A percentile compares a stretch with the other conserved stretches of the same genome.
phyloP scores from a whole-genome alignment of 2,329 filamentous ascomycete genomes.

The Dothideomycetes sp. region DNA sequence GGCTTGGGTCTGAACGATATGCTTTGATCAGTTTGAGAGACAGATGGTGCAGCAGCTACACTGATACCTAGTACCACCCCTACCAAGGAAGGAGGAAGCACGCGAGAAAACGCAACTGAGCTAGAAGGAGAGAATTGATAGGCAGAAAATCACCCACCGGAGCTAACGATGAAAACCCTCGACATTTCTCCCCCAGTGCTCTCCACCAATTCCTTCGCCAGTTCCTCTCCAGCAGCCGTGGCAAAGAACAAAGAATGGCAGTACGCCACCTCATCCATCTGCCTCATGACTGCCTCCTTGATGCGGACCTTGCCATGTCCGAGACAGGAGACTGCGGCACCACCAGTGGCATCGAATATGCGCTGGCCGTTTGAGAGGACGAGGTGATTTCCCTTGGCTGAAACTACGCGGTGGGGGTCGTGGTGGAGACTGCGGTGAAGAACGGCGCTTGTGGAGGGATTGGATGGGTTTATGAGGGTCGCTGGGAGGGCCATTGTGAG shows the following conservation, averaged over 20 bases:
- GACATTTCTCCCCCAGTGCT: constrained; percentile 43
- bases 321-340: constrained; percentile 61
- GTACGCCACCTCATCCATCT: constrained; percentile 50
- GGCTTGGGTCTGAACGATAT: too few species aligned
- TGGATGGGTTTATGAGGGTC: not conserved
- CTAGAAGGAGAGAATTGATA: too few species aligned
- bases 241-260: constrained; percentile 49
- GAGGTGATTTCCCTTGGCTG: constrained; percentile 41
- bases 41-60: not conserved
- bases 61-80: too few species aligned
- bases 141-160: constrained; percentile 35
- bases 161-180: constrained; percentile 46
- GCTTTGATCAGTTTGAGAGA: too few species aligned
- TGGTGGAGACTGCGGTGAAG: constrained; percentile 41
- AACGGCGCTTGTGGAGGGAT: constrained; percentile 20
- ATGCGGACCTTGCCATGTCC: constrained; percentile 57
- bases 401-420: constrained; percentile 35
- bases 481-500: not conserved
- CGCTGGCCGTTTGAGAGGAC: constrained; percentile 42
- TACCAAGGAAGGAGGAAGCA: too few species aligned
- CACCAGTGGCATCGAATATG: constrained; percentile 63
- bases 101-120: too few species aligned
- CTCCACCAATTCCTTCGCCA: constrained; percentile 38
- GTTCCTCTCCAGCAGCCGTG: constrained; percentile 41
- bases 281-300: constrained; percentile 45